These are phyloP conservation scores for Eucalyptus sideroxylon DNA, from an alignment of 345 rosid species.

Conservation along the genomic window DNA sequence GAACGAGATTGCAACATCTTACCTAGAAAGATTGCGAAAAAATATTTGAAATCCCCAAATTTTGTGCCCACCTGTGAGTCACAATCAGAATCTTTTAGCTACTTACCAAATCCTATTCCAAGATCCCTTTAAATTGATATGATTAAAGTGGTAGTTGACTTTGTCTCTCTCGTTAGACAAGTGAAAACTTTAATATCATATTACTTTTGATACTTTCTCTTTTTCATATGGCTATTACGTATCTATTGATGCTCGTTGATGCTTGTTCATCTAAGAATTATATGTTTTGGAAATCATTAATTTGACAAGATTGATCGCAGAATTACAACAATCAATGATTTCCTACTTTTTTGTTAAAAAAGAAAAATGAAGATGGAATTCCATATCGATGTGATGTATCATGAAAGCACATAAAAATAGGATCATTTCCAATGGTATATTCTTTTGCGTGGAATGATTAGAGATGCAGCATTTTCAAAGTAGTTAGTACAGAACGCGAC, in stretches of 20 bases:
- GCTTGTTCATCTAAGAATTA: neutral
- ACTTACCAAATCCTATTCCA: neutral
- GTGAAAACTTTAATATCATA: neutral
- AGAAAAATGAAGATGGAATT: neutral
- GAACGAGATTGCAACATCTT: neutral
- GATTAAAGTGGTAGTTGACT: rapidly evolving
- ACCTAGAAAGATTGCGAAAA: neutral
- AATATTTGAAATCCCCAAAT: neutral
- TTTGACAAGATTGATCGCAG: rapidly evolving
- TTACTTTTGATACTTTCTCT: neutral
- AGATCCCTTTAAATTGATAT: neutral
- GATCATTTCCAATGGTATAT: neutral
- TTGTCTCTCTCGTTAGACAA: rapidly evolving
- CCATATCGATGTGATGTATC: neutral
- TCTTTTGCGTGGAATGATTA: neutral
- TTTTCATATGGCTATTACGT: neutral
- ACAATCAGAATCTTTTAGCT: neutral
- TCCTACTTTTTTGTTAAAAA: neutral
- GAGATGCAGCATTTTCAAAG: neutral
- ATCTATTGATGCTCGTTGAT: neutral
- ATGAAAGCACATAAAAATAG: neutral
- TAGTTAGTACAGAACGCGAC: neutral
- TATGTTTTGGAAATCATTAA: neutral
- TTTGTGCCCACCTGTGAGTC: neutral
- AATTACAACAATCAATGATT: neutral